Percentiles rank a stretch among this genome's conserved stretches.
These are phyloP conservation scores for Yarrowia deformans DNA, from an alignment of 805 yeast genomes.

Conservation along the genomic window DNA sequence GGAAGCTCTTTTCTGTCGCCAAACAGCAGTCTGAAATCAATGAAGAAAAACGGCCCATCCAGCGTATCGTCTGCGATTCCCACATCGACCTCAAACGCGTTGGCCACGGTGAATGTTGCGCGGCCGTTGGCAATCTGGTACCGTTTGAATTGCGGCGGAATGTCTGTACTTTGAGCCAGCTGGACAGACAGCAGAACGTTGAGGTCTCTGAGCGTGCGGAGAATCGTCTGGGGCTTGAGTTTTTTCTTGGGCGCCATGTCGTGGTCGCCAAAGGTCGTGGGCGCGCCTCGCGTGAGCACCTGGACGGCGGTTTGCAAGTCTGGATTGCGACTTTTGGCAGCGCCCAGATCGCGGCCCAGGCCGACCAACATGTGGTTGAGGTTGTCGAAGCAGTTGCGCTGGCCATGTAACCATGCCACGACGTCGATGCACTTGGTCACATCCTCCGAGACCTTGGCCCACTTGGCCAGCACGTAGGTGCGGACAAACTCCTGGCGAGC, in stretches of 20 bases:
- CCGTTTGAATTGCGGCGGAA: slow-evolving; percentile 70
- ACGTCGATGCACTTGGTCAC: slow-evolving; percentile 82
- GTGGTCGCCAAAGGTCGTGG: slow-evolving; percentile 60
- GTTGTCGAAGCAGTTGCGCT: slow-evolving; percentile 70
- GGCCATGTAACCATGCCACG: slow-evolving; percentile 84
- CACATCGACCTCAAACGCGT: slow-evolving; percentile 77
- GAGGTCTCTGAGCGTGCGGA: slow-evolving; percentile 69
- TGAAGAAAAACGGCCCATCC: slow-evolving; percentile 74
- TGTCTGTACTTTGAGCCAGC: slow-evolving; percentile 64
- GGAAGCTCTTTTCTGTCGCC: slow-evolving; percentile 46
- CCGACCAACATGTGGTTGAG: slow-evolving; percentile 70
- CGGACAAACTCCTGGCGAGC: slow-evolving; percentile 85
- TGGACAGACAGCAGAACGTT: slow-evolving; percentile 77
- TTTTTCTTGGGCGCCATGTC: slow-evolving; percentile 59
- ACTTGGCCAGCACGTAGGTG: slow-evolving; percentile 83
- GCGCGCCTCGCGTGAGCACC: slow-evolving; percentile 78
- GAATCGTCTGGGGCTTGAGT: slow-evolving; percentile 62
- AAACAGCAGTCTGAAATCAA: slow-evolving; percentile 75
- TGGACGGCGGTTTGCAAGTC: slow-evolving; percentile 88
- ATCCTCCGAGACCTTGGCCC: slow-evolving; percentile 79
- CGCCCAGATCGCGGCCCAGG: slow-evolving; percentile 73
- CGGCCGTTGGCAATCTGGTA: slow-evolving; percentile 79
- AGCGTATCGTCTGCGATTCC: slow-evolving; percentile 70
- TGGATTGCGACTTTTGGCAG: slow-evolving; percentile 92
- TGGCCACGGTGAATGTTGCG: slow-evolving; percentile 65